These are phyloP conservation scores for Vishniacozyma victoriae DNA, from an alignment of 768 basidiomycete genomes.

Conservation along the genomic window DNA sequence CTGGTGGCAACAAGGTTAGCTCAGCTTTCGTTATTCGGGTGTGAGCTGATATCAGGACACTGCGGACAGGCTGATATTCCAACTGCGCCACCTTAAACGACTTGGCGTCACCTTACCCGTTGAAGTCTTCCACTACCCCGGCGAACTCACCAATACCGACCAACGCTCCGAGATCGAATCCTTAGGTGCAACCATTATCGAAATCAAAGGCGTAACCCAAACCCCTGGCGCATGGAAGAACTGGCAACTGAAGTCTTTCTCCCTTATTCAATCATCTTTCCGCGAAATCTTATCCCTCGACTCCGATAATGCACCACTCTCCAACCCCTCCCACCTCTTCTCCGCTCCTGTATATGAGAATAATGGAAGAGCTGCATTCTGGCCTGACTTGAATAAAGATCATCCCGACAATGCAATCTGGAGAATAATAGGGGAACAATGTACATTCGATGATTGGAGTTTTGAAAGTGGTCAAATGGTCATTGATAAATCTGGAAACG, in stretches of 20 bases:
- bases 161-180: slow-evolving; percentile 35
- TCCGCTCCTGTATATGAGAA: slow-evolving; percentile 36
- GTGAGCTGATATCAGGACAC: slow-evolving; percentile 41
- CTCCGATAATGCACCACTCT: slow-evolving; percentile 48
- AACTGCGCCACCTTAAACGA: slow-evolving; percentile 44
- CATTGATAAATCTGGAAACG: slow-evolving; percentile 49
- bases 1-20: slow-evolving; percentile 48
- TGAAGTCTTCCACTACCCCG: slow-evolving; percentile 49
- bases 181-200: slow-evolving; percentile 44
- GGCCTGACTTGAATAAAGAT: slow-evolving; percentile 51
- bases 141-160: slow-evolving; percentile 39
- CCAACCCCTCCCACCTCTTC: slow-evolving; percentile 49
- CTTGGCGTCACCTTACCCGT: slow-evolving; percentile 46
- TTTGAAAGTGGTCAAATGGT: slow-evolving; percentile 50
- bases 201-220: neutral
- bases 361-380: slow-evolving; percentile 47
- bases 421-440: slow-evolving; percentile 46
- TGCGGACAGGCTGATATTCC: slow-evolving; percentile 41
- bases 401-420: slow-evolving; percentile 50
- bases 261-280: slow-evolving; percentile 46
- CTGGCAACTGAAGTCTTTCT: slow-evolving; percentile 41
- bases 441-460: slow-evolving; percentile 46
- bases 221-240: slow-evolving; percentile 9
- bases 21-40: neutral
- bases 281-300: slow-evolving; percentile 49